These are phyloP conservation scores for Colletotrichum tanaceti DNA, from an alignment of 2,329 filamentous ascomycete genomes.

Conservation along the genomic window DNA sequence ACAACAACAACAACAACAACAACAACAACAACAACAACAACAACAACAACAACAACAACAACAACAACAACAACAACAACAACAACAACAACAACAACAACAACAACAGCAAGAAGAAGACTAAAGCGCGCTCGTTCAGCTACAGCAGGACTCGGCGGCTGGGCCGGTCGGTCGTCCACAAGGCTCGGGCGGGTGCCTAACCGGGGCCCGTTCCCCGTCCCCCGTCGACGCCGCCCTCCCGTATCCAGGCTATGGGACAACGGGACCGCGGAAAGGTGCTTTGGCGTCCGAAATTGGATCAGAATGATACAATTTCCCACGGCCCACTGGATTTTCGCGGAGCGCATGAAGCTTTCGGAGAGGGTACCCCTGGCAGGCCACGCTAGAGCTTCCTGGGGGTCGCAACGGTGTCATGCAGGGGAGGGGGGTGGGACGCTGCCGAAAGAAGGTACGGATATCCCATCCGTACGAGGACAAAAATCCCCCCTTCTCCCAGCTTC, in stretches of 20 bases:
- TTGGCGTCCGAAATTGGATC: constrained; percentile 36
- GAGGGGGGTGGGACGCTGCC: constrained; percentile 1
- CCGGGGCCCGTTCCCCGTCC: constrained; percentile 32
- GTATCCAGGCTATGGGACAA: constrained; percentile 33
- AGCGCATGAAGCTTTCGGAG: constrained; percentile 38
- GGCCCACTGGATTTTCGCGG: constrained; percentile 41
- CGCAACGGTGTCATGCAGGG: constrained; percentile 23
- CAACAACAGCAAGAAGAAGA: neutral
- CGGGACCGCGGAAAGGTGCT: constrained; percentile 35
- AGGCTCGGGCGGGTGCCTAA: constrained; percentile 27
- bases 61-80: neutral
- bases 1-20: neutral
- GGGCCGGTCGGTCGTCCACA: constrained; percentile 13
- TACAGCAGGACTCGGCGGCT: constrained; percentile 18
- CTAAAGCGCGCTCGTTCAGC: neutral
- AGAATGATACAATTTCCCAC: constrained; percentile 35
- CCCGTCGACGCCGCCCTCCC: constrained; percentile 24
- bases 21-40: neutral
- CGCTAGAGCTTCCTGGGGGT: constrained; percentile 32
- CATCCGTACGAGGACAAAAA: constrained; percentile 26
- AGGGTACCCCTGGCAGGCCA: constrained; percentile 24
- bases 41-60: neutral
- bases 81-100: neutral
- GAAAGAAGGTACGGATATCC: constrained; percentile 19
- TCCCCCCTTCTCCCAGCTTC: constrained; percentile 5